A percentile compares a stretch with the other conserved stretches of the same genome.
Evolutionary conservation across 108 stramenopile species (phyloP).

Genomic region (Cyclostephanos tholiformis): DNA sequence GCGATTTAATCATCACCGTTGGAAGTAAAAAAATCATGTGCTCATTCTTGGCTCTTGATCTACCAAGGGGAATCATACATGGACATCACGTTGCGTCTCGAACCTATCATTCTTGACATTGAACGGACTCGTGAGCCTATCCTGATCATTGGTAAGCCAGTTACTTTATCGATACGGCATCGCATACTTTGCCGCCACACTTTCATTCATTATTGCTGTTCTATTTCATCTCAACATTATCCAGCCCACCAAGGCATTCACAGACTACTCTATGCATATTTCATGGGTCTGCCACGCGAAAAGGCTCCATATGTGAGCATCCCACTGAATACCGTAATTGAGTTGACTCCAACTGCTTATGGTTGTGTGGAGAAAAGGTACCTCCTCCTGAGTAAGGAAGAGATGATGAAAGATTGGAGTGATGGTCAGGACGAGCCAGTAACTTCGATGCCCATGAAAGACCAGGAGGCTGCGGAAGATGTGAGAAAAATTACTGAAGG

Average conservation of each 20-base stretch:
- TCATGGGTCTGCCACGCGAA: constrained; percentile 94
- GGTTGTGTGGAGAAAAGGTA: constrained; percentile 94
- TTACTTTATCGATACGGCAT: constrained; percentile 9
- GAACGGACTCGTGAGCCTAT: constrained; percentile 97
- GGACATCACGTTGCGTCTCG: constrained; percentile 97
- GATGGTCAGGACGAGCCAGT: constrained; percentile 93
- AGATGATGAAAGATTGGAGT: constrained; percentile 83
- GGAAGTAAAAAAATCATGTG: neutral
- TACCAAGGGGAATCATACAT: constrained; percentile 98
- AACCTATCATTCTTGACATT: constrained; percentile 97
- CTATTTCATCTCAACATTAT: neutral
- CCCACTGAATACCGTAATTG: constrained; percentile 97
- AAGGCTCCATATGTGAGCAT: constrained; percentile 97
- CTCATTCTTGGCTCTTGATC: neutral
- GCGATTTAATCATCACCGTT: neutral
- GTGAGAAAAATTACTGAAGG: neutral
- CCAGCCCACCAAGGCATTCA: constrained; percentile 93
- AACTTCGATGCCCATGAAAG: constrained; percentile 77
- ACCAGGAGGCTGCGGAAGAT: constrained; percentile 27
- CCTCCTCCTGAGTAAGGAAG: constrained; percentile 87
- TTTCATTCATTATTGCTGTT: neutral
- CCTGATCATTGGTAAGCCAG: constrained; percentile 83
- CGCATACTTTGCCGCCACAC: neutral
- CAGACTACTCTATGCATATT: constrained; percentile 97
- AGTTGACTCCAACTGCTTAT: constrained; percentile 95